phyloP scores from a whole-genome alignment of 495 filamentous ascomycete species.

The Penicillium desertorum region DNA sequence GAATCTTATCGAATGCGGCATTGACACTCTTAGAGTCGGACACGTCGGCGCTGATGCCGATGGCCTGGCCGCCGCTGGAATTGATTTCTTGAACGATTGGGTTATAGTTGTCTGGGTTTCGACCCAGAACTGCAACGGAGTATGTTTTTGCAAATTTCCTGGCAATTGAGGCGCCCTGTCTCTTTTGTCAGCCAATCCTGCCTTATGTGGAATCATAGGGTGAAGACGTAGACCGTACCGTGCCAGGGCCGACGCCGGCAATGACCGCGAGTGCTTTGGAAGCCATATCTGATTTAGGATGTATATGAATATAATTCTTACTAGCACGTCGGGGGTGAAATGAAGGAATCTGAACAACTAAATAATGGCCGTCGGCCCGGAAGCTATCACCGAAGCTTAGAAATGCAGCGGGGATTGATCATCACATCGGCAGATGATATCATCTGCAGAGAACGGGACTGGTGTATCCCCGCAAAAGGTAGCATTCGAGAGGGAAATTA shows the following conservation, averaged over 20 bases:
- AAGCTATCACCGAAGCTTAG: slow-evolving; percentile 26
- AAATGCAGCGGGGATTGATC: slow-evolving; percentile 34
- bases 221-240: slow-evolving; percentile 41
- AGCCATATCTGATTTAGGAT: slow-evolving; percentile 27
- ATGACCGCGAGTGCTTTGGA: slow-evolving; percentile 62
- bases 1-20: slow-evolving; percentile 66
- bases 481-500: background rate
- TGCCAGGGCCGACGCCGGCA: slow-evolving; percentile 73
- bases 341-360: background rate
- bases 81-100: slow-evolving; percentile 74
- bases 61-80: slow-evolving; percentile 63
- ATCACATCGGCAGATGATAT: slow-evolving; percentile 30
- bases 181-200: slow-evolving; percentile 9
- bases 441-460: slow-evolving; percentile 21
- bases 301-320: background rate
- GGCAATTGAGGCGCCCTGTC: slow-evolving; percentile 58
- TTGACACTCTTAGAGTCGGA: slow-evolving; percentile 60
- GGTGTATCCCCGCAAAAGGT: slow-evolving; percentile 7
- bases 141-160: slow-evolving; percentile 69
- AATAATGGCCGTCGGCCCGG: slow-evolving; percentile 14
- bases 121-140: slow-evolving; percentile 72
- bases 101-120: slow-evolving; percentile 65
- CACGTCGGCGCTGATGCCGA: slow-evolving; percentile 75
- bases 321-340: no score
- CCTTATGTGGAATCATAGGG: background rate